A percentile compares a stretch with the other conserved stretches of the same genome.
phyloP scores from a whole-genome alignment of 305 asterid species.

The Fraxinus velutina region DNA sequence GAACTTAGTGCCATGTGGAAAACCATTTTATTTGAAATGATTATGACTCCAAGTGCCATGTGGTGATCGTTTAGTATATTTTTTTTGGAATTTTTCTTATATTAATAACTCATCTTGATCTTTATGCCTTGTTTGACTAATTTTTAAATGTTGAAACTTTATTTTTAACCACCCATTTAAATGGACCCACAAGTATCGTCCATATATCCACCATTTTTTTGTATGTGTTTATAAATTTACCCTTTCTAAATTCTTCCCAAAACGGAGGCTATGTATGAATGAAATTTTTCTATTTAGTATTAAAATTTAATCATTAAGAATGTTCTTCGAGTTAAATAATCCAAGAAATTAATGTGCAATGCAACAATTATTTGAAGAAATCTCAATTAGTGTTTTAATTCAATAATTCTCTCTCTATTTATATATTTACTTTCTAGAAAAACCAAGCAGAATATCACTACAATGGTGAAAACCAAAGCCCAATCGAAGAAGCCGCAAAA shows the following conservation, averaged over 20 bases:
- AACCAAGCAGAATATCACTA: neutral
- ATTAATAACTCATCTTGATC: neutral
- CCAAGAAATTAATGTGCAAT: neutral
- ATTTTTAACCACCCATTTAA: neutral
- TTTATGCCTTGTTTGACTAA: neutral
- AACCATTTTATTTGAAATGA: neutral
- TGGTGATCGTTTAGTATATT: neutral
- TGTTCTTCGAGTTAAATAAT: neutral
- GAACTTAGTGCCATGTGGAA: neutral
- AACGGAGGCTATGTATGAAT: neutral
- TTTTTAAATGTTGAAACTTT: neutral
- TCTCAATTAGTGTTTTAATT: neutral
- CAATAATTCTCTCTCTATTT: neutral
- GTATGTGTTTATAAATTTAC: neutral
- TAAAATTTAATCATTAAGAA: neutral
- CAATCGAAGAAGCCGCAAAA: slow-evolving; percentile 63
- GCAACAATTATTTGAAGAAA: neutral
- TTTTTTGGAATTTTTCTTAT: neutral
- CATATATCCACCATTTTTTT: neutral
- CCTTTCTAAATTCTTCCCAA: neutral
- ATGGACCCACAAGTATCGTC: neutral
- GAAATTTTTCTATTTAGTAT: neutral
- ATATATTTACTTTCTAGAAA: neutral
- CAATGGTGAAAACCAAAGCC: slow-evolving; percentile 66
- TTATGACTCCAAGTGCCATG: neutral